Evolutionary conservation across 1,139 yeast genomes (phyloP), one percentile per base, ranked within the genome.

Genomic region (Nematodospora anomalae): DNA sequence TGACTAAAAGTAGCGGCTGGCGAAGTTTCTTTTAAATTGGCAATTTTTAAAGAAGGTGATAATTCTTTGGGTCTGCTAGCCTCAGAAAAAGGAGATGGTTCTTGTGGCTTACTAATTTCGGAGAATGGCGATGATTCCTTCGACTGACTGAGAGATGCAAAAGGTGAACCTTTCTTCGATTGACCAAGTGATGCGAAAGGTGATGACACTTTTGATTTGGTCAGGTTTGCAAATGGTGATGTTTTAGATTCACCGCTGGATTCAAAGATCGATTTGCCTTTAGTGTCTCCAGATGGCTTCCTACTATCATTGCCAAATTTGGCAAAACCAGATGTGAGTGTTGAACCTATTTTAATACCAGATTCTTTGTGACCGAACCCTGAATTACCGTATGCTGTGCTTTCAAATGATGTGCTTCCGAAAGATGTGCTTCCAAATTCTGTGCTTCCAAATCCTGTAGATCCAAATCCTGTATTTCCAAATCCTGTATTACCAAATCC

Each of bases 401-500:
- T n/a, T 12, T 40, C n/a, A n/a, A n/a, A n/a, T n/a, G n/a, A n/a
- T n/a, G n/a, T n/a, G n/a, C n/a, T n/a, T n/a, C 41, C 43, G 33
- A 39, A 39, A 10, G 41, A 32, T 8, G 41, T 29, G 15, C 36
- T n/a, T 12, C 41, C 45, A 34, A 41, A 40, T n/a, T 38, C 41
- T 8, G 35, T 23, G 15, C 21, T 20, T 2, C 42, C 45, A 35
- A 43, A 37, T 11, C 42, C 41, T 10, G 35, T 22, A 14, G 34
- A 32, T 10, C 46, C 45, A 34, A 41, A 40, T n/a, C 40, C 41
- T 8, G 35, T 23, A 16, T 23, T 20, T 2, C 42, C 45, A 35
- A 43, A 37, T 11, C 42, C 41, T 10, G 35, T 22, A 14, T 34
- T 33, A 10, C 46, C 49, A 41, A 45, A 47, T 11, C 45, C 47